Percentiles rank a stretch among this genome's conserved stretches.
Conservation (phyloP, 352 stramenopile species). For the Ophiocytium majus region DNA sequence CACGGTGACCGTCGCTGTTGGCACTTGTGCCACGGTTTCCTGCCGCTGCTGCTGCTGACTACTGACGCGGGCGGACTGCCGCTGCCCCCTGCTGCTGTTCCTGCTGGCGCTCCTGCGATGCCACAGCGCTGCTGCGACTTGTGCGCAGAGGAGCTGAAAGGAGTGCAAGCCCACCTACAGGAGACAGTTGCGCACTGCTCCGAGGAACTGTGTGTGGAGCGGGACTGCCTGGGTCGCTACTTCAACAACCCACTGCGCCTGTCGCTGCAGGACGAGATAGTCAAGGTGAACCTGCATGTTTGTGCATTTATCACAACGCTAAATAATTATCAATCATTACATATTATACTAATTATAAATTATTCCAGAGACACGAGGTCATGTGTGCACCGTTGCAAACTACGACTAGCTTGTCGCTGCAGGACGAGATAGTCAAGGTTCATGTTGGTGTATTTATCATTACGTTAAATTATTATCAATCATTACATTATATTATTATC, state of each 20-base stretch:
- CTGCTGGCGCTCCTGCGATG: background rate
- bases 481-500: no score
- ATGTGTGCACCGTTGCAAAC: no score
- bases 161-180: background rate
- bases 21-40: background rate
- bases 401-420: no score
- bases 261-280: constrained; percentile 46
- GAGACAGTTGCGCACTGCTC: background rate
- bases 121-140: background rate
- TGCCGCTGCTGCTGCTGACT: background rate
- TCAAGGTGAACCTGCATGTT: no score
- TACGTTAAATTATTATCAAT: no score
- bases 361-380: no score
- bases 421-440: no score
- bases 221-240: constrained; percentile 22
- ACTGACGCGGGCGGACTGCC: background rate
- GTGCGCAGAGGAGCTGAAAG: background rate
- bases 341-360: no score
- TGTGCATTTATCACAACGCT: no score
- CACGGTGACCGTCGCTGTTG: background rate
- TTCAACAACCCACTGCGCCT: constrained; percentile 51
- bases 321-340: no score
- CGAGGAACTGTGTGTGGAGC: background rate
- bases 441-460: no score
- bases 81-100: background rate